phyloP scores from a whole-genome alignment of 2,329 filamentous ascomycete species.

The Zopfia rhizophila region DNA sequence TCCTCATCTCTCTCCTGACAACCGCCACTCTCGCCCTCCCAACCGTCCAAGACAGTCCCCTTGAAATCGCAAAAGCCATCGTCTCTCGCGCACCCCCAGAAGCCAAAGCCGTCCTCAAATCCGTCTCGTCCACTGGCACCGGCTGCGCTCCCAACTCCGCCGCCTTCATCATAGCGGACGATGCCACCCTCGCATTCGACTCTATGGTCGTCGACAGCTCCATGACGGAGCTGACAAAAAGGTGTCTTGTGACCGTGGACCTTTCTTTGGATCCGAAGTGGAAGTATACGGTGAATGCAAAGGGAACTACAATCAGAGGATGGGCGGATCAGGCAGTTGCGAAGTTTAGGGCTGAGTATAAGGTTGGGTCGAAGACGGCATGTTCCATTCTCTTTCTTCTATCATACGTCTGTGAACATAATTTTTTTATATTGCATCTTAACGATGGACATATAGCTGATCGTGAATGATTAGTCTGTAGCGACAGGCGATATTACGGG shows the following conservation, averaged over 20 bases:
- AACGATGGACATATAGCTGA: neutral
- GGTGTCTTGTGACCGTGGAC: constrained; percentile 20
- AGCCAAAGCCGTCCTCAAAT: constrained; percentile 23
- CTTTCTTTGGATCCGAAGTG: constrained; percentile 20
- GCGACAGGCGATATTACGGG: constrained; percentile 4
- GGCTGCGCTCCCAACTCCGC: constrained; percentile 24
- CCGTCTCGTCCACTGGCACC: constrained; percentile 16
- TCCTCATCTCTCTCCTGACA: constrained; percentile 8
- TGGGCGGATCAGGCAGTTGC: constrained; percentile 8
- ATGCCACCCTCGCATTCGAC: constrained; percentile 19
- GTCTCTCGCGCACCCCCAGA: constrained; percentile 22
- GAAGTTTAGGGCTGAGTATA: constrained; percentile 13
- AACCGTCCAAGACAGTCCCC: constrained; percentile 1
- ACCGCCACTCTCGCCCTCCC: constrained; percentile 13
- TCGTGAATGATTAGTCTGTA: constrained; percentile 12
- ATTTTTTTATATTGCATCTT: neutral
- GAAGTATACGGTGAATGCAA: constrained; percentile 27
- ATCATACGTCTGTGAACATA: constrained; percentile 1
- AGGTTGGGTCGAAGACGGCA: constrained; percentile 9
- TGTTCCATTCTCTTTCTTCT: neutral
- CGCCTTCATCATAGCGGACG: constrained; percentile 15
- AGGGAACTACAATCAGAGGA: constrained; percentile 14
- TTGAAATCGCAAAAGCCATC: constrained; percentile 11
- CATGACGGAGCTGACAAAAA: constrained; percentile 3
- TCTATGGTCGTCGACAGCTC: constrained; percentile 13